Evolutionary conservation across 192 early-diverging fungal species (phyloP), one percentile per base, ranked within the genome.

Genomic region (Coemansia interrupta): DNA sequence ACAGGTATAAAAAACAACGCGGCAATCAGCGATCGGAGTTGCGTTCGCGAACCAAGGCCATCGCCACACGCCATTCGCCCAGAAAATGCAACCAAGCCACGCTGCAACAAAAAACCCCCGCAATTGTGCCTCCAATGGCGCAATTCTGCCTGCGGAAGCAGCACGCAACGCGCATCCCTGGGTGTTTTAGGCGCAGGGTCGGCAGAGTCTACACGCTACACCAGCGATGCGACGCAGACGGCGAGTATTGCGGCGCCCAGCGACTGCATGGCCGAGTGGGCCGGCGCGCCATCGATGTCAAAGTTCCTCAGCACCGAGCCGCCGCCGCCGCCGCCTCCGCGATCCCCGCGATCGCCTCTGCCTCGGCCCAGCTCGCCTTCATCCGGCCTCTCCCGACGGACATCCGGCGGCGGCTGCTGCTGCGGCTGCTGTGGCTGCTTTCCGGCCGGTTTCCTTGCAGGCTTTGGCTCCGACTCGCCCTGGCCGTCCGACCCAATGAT

Each of bases 401-500:
- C 28, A 9, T 42, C 48, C 24, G 19, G 38, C 13, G 50, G 38
- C 3, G 23, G 49, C 18, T 51, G 50, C 24, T 50, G 40, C 8
- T 36, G 32, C 32, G 29, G 28, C 11, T 7, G 38, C 20, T 65
- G 32, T 5, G 49, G 38, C 24, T 14, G 38, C 24, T 49, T 20
- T 4, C 14, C 6, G 9, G 17, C 9, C 15, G 18, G 49, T 48
- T 58, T 57, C 32, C 23, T 8, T 4, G 17, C 23, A 23, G 15
- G 0, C 12, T 18, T 28, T 19, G 60, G 50, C 40, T 65, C 63
- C 10, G 41, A 18, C 20, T 52, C 40, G 23, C 36, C 38, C 9
- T 38, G 48, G 13, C 51, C 56, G 14, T 70, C 73, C 0, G 67
- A 65, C 2, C 67, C 73, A 40, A 70, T 70, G 28, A 76, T 70